These are phyloP conservation scores for Coniferiporia sulphurascens DNA, from an alignment of 1,284 basidiomycete genomes.

Conservation along the genomic window DNA sequence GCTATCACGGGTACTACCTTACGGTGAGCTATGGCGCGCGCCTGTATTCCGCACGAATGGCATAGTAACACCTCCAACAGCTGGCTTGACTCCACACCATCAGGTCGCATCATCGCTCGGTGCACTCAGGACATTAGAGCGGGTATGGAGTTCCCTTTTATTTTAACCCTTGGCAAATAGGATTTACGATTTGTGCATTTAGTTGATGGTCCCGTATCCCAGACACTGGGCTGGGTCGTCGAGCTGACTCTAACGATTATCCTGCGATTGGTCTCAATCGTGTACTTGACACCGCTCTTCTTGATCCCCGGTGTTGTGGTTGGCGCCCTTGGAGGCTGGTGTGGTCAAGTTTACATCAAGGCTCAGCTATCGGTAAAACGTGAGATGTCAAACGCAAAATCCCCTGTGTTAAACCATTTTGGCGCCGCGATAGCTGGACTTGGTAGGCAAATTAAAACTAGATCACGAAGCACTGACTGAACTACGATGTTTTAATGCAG, in stretches of 20 bases:
- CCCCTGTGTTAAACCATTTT: conserved; percentile 68
- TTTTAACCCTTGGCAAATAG: conserved; percentile 30
- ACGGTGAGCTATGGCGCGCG: conserved; percentile 46
- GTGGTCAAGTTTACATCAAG: conserved; percentile 51
- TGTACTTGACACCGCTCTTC: conserved; percentile 43
- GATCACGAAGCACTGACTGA: neutral
- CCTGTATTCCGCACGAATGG: neutral
- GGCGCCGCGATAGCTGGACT: conserved; percentile 65
- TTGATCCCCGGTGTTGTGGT: conserved; percentile 38
- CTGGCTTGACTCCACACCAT: conserved; percentile 55
- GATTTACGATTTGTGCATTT: conserved; percentile 9
- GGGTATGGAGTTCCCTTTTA: conserved; percentile 22
- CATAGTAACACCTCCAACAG: conserved; percentile 20
- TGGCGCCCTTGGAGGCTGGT: conserved; percentile 39
- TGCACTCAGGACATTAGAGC: conserved; percentile 55
- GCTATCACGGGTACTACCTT: conserved; percentile 54
- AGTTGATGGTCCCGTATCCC: conserved; percentile 33
- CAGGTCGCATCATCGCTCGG: conserved; percentile 52
- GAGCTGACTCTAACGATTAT: conserved; percentile 32
- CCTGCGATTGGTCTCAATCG: conserved; percentile 39
- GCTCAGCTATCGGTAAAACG: conserved; percentile 74
- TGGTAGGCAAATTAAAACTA: conserved; percentile 33
- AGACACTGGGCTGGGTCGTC: conserved; percentile 24
- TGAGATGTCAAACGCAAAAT: conserved; percentile 66
- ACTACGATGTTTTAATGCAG: conserved; percentile 27